Percentiles rank a stretch among this genome's conserved stretches.
Evolutionary conservation across 768 basidiomycete species (phyloP).

Genomic region (Mycena latifolia): DNA sequence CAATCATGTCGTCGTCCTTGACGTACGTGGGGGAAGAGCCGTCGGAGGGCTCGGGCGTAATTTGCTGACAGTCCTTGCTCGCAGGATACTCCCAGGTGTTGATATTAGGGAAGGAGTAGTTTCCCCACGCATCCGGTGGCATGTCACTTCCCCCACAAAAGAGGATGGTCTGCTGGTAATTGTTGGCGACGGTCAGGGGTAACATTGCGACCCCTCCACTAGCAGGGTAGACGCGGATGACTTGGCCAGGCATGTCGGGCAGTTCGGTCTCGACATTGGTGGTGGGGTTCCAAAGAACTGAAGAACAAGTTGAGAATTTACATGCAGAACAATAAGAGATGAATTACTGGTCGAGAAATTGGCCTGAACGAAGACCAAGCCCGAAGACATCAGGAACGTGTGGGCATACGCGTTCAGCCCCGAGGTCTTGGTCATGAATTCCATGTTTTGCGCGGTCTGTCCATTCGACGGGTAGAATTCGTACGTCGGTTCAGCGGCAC

Average conservation of each 20-base stretch:
- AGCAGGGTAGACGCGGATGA: constrained; percentile 69
- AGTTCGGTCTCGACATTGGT: constrained; percentile 70
- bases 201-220: constrained; percentile 87
- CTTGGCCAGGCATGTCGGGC: constrained; percentile 78
- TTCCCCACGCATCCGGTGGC: constrained; percentile 78
- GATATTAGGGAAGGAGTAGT: constrained; percentile 78
- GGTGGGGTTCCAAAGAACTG: constrained; percentile 64
- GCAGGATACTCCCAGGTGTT: constrained; percentile 82
- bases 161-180: constrained; percentile 85
- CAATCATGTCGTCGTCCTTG: constrained; percentile 82
- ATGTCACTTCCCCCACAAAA: constrained; percentile 84
- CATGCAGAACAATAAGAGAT: constrained; percentile 8
- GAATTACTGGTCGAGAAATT: constrained; percentile 79
- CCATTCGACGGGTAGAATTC: constrained; percentile 84
- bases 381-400: constrained; percentile 79
- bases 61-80: constrained; percentile 80
- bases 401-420: constrained; percentile 86
- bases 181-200: constrained; percentile 90
- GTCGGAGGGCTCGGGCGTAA: constrained; percentile 87
- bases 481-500: constrained; percentile 83
- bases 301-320: constrained; percentile 27
- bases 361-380: constrained; percentile 85
- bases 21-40: constrained; percentile 70
- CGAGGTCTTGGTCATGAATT: constrained; percentile 78
- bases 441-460: constrained; percentile 60